Conservation (phyloP, 2,329 filamentous ascomycete genomes). For the Huntiella moniliformis region DNA sequence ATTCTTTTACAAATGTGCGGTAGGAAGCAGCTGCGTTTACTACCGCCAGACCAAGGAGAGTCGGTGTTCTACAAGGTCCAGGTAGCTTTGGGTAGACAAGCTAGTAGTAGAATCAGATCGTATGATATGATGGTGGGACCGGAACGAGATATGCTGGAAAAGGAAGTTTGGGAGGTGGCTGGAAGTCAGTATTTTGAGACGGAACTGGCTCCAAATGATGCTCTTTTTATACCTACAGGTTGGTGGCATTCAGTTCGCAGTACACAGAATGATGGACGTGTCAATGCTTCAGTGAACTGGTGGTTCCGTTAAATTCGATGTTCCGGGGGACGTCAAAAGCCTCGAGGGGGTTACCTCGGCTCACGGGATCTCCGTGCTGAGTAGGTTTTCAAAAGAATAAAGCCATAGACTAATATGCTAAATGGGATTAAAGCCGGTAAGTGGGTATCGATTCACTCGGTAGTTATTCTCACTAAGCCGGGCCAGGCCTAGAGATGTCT, state of each 20-base stretch:
- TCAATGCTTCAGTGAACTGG: slow-evolving; percentile 28
- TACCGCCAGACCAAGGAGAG: slow-evolving; percentile 44
- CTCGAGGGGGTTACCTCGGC: no score
- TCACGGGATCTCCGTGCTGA: no score
- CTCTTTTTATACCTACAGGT: slow-evolving; percentile 24
- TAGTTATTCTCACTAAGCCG: no score
- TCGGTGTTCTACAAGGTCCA: slow-evolving; percentile 40
- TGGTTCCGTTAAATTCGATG: slow-evolving; percentile 22
- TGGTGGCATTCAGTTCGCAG: slow-evolving; percentile 30
- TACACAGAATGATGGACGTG: slow-evolving; percentile 17
- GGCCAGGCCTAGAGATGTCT: no score
- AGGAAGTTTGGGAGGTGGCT: slow-evolving; percentile 44
- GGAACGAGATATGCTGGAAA: slow-evolving; percentile 48
- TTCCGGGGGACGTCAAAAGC: no score
- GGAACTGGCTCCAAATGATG: slow-evolving; percentile 33
- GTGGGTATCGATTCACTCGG: no score
- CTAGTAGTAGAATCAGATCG: slow-evolving; percentile 41
- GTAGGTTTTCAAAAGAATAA: no score
- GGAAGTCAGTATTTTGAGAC: slow-evolving; percentile 29
- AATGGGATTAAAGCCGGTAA: no score
- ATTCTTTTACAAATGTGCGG: slow-evolving; percentile 69
- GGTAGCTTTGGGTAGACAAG: slow-evolving; percentile 19
- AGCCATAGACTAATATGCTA: no score
- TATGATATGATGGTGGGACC: slow-evolving; percentile 80
- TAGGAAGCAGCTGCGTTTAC: slow-evolving; percentile 52